Evolutionary conservation across 768 basidiomycete genomes (phyloP).

Genomic region (Astraeus odoratus): DNA sequence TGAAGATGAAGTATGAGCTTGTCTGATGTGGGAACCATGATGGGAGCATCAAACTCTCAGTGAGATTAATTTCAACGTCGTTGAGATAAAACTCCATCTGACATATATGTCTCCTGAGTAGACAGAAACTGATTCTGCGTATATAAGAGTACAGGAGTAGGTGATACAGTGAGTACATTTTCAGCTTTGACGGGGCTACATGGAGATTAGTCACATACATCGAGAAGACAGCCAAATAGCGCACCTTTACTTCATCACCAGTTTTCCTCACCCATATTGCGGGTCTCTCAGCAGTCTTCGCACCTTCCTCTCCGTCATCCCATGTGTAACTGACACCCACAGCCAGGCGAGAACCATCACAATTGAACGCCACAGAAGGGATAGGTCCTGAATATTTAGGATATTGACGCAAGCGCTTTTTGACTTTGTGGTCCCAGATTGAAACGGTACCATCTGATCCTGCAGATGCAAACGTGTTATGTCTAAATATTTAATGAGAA

Average conservation of each 20-base stretch:
- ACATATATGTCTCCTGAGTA: no score
- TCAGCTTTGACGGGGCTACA: no score
- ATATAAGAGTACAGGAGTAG: no score
- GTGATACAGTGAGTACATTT: no score
- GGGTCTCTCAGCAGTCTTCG: conserved; percentile 57
- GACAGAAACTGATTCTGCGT: no score
- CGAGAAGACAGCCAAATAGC: no score
- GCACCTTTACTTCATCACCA: conserved; percentile 75
- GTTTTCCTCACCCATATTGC: conserved; percentile 54
- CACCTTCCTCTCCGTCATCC: conserved; percentile 77
- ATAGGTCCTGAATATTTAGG: conserved; percentile 71
- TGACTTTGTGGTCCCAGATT: conserved; percentile 95
- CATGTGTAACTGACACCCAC: conserved; percentile 86
- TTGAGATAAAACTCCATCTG: no score
- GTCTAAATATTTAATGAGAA: conserved; percentile 33
- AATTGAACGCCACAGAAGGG: conserved; percentile 77
- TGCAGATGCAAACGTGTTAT: conserved; percentile 92
- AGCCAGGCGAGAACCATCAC: conserved; percentile 75
- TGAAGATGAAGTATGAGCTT: no score
- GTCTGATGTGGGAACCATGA: no score
- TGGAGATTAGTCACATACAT: no score
- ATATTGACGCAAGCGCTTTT: conserved; percentile 90
- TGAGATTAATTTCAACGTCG: no score
- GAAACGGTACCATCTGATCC: conserved; percentile 93
- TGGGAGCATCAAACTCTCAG: no score